Conservation (phyloP, 2,329 filamentous ascomycete species). For the Cordyceps fumosorosea region DNA sequence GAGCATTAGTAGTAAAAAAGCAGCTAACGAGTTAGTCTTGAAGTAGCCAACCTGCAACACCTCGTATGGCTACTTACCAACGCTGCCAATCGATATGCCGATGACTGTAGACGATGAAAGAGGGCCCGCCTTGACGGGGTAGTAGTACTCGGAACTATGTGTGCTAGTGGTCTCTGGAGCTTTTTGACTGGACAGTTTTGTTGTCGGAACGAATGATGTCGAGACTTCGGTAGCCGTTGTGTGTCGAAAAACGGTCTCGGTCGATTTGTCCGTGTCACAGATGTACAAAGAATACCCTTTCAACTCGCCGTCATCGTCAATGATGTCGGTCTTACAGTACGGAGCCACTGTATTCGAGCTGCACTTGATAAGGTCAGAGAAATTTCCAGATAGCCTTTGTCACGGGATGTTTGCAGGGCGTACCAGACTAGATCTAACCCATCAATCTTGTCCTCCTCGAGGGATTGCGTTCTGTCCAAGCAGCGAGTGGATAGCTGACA, state of each 20-base stretch:
- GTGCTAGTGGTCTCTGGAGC: background rate
- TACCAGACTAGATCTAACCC: background rate
- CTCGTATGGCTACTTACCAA: background rate
- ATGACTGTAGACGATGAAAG: background rate
- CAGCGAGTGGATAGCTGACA: background rate
- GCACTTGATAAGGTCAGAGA: background rate
- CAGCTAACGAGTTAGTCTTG: background rate
- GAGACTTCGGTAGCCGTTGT: constrained; percentile 3
- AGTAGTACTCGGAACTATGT: background rate
- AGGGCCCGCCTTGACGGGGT: background rate
- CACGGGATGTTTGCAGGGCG: background rate
- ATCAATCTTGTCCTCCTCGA: background rate
- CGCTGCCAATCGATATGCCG: background rate
- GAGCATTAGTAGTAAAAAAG: background rate
- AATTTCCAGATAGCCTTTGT: background rate
- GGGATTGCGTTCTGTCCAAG: background rate
- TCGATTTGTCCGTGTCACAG: constrained; percentile 17
- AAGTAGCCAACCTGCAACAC: too few relatives aligned
- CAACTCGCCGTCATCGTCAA: constrained; percentile 13
- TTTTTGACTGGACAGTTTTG: background rate
- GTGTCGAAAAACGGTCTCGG: constrained; percentile 17
- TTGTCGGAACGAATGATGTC: background rate
- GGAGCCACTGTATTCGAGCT: constrained; percentile 7
- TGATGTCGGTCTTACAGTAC: constrained; percentile 20
- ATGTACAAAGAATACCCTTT: constrained; percentile 18